Conservation (phyloP, 441 rosid genomes). For the Metrosideros polymorpha region DNA sequence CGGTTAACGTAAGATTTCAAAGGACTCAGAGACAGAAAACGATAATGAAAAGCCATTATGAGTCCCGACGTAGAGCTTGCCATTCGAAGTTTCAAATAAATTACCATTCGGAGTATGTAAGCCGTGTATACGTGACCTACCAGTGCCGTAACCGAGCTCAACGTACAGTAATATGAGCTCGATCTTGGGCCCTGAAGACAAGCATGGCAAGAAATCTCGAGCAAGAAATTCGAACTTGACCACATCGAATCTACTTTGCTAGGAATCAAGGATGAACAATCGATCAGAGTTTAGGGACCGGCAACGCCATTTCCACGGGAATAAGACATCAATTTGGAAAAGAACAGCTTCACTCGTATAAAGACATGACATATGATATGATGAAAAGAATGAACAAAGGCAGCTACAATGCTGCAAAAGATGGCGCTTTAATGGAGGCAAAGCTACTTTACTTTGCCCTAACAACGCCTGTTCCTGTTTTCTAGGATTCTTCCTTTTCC, state of each 20-base stretch:
- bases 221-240: background rate
- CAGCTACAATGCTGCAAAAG: background rate
- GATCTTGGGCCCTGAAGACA: fast-evolving
- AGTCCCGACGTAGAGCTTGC: background rate
- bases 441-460: background rate
- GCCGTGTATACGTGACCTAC: fast-evolving
- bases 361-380: background rate
- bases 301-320: fast-evolving
- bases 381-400: background rate
- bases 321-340: background rate
- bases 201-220: background rate
- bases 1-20: no score
- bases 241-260: background rate
- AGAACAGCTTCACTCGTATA: background rate
- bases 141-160: background rate
- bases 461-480: background rate
- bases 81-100: background rate
- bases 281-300: background rate
- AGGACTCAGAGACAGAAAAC: background rate
- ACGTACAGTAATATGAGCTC: background rate
- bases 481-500: background rate
- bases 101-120: background rate
- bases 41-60: background rate
- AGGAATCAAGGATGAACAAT: fast-evolving
- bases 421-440: background rate